Percentiles rank a stretch among this genome's conserved stretches.
phyloP scores from a whole-genome alignment of 805 yeast genomes.

The Huiozyma sinensis region DNA sequence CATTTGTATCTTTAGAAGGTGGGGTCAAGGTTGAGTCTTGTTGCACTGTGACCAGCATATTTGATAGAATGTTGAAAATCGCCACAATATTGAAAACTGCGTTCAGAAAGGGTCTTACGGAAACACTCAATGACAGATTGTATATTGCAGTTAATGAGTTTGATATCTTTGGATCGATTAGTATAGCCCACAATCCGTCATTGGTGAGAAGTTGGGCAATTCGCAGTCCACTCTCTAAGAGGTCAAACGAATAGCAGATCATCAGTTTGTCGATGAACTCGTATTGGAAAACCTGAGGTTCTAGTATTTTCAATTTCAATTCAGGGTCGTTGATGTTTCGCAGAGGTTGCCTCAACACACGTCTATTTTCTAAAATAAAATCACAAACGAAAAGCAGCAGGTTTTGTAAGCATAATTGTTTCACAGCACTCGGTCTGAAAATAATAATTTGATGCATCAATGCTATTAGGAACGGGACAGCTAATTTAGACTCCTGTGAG shows the following conservation, averaged over 20 bases:
- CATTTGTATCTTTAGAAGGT: neutral
- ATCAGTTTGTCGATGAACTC: slow-evolving; percentile 42
- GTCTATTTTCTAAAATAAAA: slow-evolving; percentile 17
- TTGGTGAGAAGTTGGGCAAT: slow-evolving; percentile 17
- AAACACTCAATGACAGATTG: slow-evolving; percentile 33
- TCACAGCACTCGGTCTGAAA: slow-evolving; percentile 56
- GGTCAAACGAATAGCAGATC: slow-evolving; percentile 43
- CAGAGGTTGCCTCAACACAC: slow-evolving; percentile 17
- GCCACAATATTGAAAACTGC: slow-evolving; percentile 44
- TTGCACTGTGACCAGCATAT: slow-evolving; percentile 4
- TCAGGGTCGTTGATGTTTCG: slow-evolving; percentile 7
- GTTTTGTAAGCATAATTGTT: slow-evolving; percentile 27
- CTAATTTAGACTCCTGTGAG: slow-evolving; percentile 17
- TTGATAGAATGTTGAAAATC: slow-evolving; percentile 37
- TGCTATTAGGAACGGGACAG: slow-evolving; percentile 50
- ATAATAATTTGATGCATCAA: slow-evolving; percentile 43
- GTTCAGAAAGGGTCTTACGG: slow-evolving; percentile 41
- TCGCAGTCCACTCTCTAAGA: slow-evolving; percentile 38
- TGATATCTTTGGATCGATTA: slow-evolving; percentile 7
- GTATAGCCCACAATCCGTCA: too few species aligned
- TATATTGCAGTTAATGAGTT: slow-evolving; percentile 25
- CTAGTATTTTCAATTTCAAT: slow-evolving; percentile 14
- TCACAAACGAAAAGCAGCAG: slow-evolving; percentile 22
- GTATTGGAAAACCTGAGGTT: slow-evolving; percentile 32
- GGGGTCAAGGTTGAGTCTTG: neutral